Percentiles rank a stretch among this genome's conserved stretches.
phyloP scores from a whole-genome alignment of 345 rosid genomes.

The Aquilaria malaccensis region DNA sequence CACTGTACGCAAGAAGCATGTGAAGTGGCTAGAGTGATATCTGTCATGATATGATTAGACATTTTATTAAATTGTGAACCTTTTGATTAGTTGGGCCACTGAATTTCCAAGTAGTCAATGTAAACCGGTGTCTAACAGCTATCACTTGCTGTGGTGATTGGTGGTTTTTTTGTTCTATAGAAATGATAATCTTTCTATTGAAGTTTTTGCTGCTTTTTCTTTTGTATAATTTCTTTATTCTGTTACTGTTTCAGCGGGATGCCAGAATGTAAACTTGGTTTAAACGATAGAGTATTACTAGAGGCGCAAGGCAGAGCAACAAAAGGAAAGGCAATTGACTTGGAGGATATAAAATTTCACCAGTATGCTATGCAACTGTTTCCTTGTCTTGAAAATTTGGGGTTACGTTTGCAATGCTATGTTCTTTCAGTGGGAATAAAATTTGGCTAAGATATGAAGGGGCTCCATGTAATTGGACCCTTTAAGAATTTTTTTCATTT shows the following conservation, averaged over 20 bases:
- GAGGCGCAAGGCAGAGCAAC: constrained; percentile 96
- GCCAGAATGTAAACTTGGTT: constrained; percentile 98
- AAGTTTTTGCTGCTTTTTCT: not conserved
- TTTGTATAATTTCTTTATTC: constrained; percentile 4
- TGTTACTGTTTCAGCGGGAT: constrained; percentile 58
- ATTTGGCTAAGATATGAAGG: not conserved
- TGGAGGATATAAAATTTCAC: constrained; percentile 96
- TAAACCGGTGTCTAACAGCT: not conserved
- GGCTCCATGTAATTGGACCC: not conserved
- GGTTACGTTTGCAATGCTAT: not conserved
- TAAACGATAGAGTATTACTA: constrained; percentile 85
- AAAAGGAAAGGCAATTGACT: constrained; percentile 93
- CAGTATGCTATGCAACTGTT: constrained; percentile 42
- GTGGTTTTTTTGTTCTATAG: not conserved
- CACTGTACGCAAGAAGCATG: too few relatives aligned
- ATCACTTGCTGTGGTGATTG: not conserved
- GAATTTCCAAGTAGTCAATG: not conserved
- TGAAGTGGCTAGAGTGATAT: too few relatives aligned
- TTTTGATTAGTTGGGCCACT: too few relatives aligned
- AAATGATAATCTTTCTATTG: not conserved
- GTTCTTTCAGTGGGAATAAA: not conserved
- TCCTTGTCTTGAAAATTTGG: constrained; percentile 8
- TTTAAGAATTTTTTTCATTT: not conserved
- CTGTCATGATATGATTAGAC: too few relatives aligned
- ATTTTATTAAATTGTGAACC: too few relatives aligned